Conservation (phyloP, 2,329 filamentous ascomycete genomes). For the Ophiosphaerella narmari region DNA sequence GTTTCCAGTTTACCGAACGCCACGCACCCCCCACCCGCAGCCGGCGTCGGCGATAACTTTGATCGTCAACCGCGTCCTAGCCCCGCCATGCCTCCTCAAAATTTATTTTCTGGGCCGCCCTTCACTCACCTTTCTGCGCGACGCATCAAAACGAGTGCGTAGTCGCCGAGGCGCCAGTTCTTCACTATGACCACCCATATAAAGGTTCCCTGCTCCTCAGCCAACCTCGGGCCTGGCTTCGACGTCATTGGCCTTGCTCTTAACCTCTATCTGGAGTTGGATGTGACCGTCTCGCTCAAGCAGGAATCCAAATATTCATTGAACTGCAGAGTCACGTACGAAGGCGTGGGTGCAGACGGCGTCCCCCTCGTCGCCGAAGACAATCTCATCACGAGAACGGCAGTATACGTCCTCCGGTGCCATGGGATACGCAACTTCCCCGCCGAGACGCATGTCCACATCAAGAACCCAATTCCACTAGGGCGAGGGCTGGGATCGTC, state of each 20-base stretch:
- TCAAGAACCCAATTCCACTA: slow-evolving; percentile 93
- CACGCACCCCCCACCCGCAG: neutral
- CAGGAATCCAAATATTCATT: slow-evolving; percentile 64
- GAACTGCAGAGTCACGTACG: slow-evolving; percentile 90
- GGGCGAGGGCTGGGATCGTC: slow-evolving; percentile 93
- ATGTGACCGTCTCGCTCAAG: slow-evolving; percentile 69
- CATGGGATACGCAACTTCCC: slow-evolving; percentile 87
- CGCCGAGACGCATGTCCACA: slow-evolving; percentile 81
- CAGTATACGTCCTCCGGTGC: slow-evolving; percentile 92
- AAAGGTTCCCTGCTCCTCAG: slow-evolving; percentile 88
- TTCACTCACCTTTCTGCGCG: slow-evolving; percentile 9
- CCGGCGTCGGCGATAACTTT: neutral
- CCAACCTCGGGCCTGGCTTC: slow-evolving; percentile 96
- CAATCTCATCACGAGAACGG: slow-evolving; percentile 93
- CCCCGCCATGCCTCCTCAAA: slow-evolving; percentile 1
- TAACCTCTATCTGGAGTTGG: slow-evolving; percentile 89
- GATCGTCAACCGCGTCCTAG: neutral
- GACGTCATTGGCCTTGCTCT: slow-evolving; percentile 96
- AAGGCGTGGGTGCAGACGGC: slow-evolving; percentile 77
- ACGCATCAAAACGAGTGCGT: slow-evolving; percentile 7
- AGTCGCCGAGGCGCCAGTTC: slow-evolving; percentile 11
- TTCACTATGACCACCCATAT: slow-evolving; percentile 59
- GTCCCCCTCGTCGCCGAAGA: slow-evolving; percentile 82
- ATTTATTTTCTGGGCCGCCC: slow-evolving; percentile 1
- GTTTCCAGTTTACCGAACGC: too few species aligned